These are phyloP conservation scores for Russula lepida DNA, from an alignment of 768 basidiomycete genomes.

Conservation along the genomic window DNA sequence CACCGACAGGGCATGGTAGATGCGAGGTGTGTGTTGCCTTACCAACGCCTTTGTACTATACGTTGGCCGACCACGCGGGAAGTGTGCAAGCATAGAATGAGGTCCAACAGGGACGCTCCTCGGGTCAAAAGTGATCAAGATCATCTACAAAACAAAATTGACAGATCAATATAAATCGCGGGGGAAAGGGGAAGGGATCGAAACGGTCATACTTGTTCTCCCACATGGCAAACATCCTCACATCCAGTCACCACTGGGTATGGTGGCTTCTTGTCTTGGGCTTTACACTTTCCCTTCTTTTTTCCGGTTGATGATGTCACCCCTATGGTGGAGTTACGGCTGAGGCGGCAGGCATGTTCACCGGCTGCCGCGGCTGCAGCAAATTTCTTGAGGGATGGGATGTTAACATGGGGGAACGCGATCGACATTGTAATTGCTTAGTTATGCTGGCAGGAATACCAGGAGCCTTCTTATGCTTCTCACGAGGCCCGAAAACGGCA, in stretches of 20 bases:
- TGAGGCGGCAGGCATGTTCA: constrained; percentile 21
- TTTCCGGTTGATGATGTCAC: background rate
- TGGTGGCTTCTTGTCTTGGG: constrained; percentile 8
- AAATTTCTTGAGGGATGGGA: constrained; percentile 25
- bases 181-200: background rate
- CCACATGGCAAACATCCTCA: constrained; percentile 26
- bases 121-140: constrained; percentile 26
- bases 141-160: constrained; percentile 24
- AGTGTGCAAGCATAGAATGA: constrained; percentile 27
- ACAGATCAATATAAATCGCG: background rate
- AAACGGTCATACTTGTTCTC: constrained; percentile 26
- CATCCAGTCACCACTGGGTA: constrained; percentile 22
- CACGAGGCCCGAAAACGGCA: background rate
- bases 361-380: constrained; percentile 24
- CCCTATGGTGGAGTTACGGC: constrained; percentile 9
- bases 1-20: background rate
- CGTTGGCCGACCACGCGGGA: constrained; percentile 25
- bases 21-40: constrained; percentile 1
- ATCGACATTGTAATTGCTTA: constrained; percentile 12
- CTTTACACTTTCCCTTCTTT: constrained; percentile 13
- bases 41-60: constrained; percentile 29
- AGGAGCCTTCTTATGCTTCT: background rate
- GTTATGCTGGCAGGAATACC: background rate
- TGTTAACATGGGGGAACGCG: constrained; percentile 27
- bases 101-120: constrained; percentile 26